Conservation (phyloP, 495 filamentous ascomycete species). For the Parathielavia appendiculata region DNA sequence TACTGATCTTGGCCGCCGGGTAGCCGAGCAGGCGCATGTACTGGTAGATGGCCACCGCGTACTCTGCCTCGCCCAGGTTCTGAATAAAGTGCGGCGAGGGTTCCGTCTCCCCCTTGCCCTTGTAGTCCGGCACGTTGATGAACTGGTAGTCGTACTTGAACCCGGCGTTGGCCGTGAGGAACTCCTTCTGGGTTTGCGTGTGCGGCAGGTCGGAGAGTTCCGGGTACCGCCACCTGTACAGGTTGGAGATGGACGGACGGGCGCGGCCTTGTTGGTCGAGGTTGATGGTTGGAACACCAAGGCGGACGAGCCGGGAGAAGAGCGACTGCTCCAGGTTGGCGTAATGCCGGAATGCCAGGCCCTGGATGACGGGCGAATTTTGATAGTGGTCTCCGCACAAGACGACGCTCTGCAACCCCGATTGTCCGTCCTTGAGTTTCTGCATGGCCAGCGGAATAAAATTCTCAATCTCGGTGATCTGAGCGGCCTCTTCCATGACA, state of each 20-base stretch:
- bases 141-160: slow-evolving; percentile 95
- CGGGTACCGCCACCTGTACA: slow-evolving; percentile 93
- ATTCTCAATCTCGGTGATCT: slow-evolving; percentile 96
- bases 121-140: slow-evolving; percentile 92
- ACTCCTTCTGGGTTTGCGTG: slow-evolving; percentile 63
- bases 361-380: slow-evolving; percentile 93
- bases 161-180: slow-evolving; percentile 79
- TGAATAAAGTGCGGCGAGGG: slow-evolving; percentile 96
- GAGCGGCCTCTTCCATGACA: slow-evolving; percentile 97
- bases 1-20: slow-evolving; percentile 83
- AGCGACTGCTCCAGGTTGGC: slow-evolving; percentile 93
- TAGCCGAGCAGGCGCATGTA: slow-evolving; percentile 98
- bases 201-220: slow-evolving; percentile 72
- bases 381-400: slow-evolving; percentile 94
- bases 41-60: slow-evolving; percentile 89
- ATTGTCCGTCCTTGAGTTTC: slow-evolving; percentile 65
- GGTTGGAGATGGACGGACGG: slow-evolving; percentile 74
- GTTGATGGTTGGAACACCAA: slow-evolving; percentile 83
- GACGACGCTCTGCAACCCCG: slow-evolving; percentile 79
- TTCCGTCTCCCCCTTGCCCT: slow-evolving; percentile 80
- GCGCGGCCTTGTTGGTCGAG: slow-evolving; percentile 92
- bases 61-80: slow-evolving; percentile 95
- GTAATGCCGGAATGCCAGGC: slow-evolving; percentile 91
- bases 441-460: slow-evolving; percentile 93
- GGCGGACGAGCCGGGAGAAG: slow-evolving; percentile 81